Evolutionary conservation across 129 eudicot species (phyloP).

Genomic region (Smallanthus sonchifolius): DNA sequence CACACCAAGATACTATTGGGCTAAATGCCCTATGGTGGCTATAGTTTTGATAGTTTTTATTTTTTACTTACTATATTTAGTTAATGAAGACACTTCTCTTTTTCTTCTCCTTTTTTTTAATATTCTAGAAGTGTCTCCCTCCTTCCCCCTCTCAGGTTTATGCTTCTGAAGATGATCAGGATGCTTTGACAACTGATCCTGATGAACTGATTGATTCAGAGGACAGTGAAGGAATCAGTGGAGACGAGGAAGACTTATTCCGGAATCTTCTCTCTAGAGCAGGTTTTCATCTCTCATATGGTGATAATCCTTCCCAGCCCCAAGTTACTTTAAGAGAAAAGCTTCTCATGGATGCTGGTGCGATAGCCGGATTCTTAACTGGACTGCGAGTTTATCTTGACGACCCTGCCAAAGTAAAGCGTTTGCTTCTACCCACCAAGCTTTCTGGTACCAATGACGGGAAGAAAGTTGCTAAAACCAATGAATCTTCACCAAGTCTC

Average conservation of each 20-base stretch:
- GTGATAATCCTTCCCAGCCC: constrained; percentile 91
- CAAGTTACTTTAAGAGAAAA: constrained; percentile 96
- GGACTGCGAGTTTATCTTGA: constrained; percentile 99
- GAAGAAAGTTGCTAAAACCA: constrained; percentile 54
- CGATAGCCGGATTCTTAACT: constrained; percentile 86
- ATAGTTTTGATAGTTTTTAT: neutral
- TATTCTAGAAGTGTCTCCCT: neutral
- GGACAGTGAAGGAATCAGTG: constrained; percentile 92
- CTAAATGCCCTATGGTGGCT: neutral
- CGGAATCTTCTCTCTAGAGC: constrained; percentile 93
- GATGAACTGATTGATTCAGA: constrained; percentile 96
- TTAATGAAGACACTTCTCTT: neutral
- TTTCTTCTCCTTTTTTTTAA: neutral
- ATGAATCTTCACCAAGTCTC: constrained; percentile 88
- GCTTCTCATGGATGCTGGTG: constrained; percentile 98
- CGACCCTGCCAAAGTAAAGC: constrained; percentile 94
- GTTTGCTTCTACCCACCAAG: constrained; percentile 91
- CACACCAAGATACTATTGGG: no score
- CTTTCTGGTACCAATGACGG: constrained; percentile 52
- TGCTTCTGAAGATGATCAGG: constrained; percentile 98
- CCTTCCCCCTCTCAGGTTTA: constrained; percentile 45
- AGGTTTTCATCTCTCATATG: constrained; percentile 82
- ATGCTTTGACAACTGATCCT: constrained; percentile 94
- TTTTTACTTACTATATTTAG: neutral
- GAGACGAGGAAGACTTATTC: constrained; percentile 92